These are phyloP conservation scores for Chlamydomonas eustigma DNA, from an alignment of 139 green algal genomes.

Conservation along the genomic window DNA sequence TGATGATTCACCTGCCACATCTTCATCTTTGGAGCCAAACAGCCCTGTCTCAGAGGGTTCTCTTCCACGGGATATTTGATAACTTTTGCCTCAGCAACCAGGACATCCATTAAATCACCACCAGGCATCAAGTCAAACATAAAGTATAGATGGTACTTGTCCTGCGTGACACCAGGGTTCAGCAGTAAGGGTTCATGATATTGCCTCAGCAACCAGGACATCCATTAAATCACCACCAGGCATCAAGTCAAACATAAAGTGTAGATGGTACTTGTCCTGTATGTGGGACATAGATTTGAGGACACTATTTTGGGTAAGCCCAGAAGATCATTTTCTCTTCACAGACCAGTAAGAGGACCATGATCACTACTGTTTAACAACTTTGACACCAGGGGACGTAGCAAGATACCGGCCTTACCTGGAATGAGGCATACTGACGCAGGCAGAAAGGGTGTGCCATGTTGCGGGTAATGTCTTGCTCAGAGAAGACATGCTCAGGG, in stretches of 20 bases:
- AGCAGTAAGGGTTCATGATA: background rate
- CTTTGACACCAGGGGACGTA: too few species aligned
- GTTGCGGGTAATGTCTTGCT: slow-evolving; percentile 92
- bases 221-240: slow-evolving; percentile 59
- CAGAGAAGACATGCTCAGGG: slow-evolving; percentile 91
- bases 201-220: background rate
- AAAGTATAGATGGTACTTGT: slow-evolving; percentile 93
- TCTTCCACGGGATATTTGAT: slow-evolving; percentile 57
- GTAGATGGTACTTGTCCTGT: slow-evolving; percentile 89
- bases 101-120: slow-evolving; percentile 69
- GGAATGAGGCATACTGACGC: slow-evolving; percentile 90
- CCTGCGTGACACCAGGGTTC: slow-evolving; percentile 48
- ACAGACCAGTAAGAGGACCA: too few species aligned
- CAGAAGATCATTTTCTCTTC: too few species aligned
- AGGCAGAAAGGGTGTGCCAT: slow-evolving; percentile 92
- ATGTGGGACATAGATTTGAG: too few species aligned
- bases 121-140: slow-evolving; percentile 91
- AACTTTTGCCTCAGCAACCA: slow-evolving; percentile 71
- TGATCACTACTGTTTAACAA: too few species aligned
- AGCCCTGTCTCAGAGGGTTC: slow-evolving; percentile 33
- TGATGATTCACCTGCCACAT: slow-evolving; percentile 60
- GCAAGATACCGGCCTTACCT: too few species aligned
- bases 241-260: slow-evolving; percentile 95
- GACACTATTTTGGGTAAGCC: too few species aligned
- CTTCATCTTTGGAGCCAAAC: slow-evolving; percentile 56